Evolutionary conservation across 805 yeast genomes (phyloP), one percentile per base, ranked within the genome.

Genomic region (Cyberlindnera meyerae): DNA sequence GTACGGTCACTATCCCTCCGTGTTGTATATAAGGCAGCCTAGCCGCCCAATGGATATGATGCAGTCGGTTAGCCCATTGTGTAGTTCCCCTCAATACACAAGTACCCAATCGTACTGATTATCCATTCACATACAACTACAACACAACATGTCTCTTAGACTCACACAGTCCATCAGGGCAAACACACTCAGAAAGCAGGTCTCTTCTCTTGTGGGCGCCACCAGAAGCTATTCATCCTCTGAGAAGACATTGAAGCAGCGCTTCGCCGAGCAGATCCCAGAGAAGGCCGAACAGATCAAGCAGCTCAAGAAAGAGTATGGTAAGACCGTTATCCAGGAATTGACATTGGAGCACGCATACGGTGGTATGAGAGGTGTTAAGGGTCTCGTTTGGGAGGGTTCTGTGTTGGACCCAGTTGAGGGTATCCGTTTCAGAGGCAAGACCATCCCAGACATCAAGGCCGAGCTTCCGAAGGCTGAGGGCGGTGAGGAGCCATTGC

Each of bases 281-380:
- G 88, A 76, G 57, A 85, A 85, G 72, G 83, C 83, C 53, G 96
- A 87, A 65, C 86, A 88, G 71, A 82, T 93, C 66, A 84, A 68
- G 51, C 61, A 79, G 55, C 79, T 37, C 65, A 88, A 90, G 68
- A 74, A 85, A 64, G 94, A 88, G 58, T 76, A 90, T 65, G 98
- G 97, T 55, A 74, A 79, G 40, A 63, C 69, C 33, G 70, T 66
- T 34, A 79, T 83, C 47, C 90, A 87, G 49, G 86, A 82, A 63
- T 82, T 82, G 46, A 62, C 70, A 40, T 68, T 83, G 44, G 86
- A 79, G 61, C 90, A 82, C 67, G 89, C 88, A 27, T 84, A 82
- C 65, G 94, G 94, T 68, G 94, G 94, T 70, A 80, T 80, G 89
- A 75, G 94, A 63, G 94, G 94, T 58, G 79, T 83, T 62, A 79